phyloP scores from a whole-genome alignment of 2,329 filamentous ascomycete species.

The Pestalotiopsis sp. region DNA sequence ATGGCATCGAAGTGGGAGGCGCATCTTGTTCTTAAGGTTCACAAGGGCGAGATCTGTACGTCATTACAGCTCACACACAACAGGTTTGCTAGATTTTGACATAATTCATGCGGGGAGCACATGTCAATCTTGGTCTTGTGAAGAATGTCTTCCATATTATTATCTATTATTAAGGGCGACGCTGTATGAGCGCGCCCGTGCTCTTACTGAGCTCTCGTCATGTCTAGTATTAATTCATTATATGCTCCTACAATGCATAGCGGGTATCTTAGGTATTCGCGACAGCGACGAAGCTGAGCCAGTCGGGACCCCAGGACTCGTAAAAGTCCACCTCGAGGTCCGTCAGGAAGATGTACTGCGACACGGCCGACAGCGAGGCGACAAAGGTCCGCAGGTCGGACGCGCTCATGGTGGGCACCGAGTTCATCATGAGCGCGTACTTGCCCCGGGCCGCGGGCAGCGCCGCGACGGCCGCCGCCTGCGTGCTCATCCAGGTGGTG shows the following conservation, averaged over 20 bases:
- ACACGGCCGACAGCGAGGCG: background rate
- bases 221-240: background rate
- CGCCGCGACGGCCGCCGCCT: background rate
- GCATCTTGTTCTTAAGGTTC: background rate
- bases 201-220: background rate
- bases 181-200: background rate
- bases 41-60: background rate
- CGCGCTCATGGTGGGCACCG: background rate
- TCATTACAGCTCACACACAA: background rate
- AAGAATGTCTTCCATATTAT: too few relatives aligned
- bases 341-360: conserved; percentile 2
- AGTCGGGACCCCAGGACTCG: background rate
- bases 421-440: background rate
- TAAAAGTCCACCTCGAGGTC: background rate
- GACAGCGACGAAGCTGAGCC: background rate
- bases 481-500: background rate
- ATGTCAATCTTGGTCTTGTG: too few relatives aligned
- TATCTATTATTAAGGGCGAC: background rate
- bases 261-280: background rate
- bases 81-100: background rate
- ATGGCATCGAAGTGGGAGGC: background rate
- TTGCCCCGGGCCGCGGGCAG: background rate
- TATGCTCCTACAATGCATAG: background rate
- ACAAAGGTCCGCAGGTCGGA: background rate
- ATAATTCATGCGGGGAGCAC: background rate